phyloP scores from a whole-genome alignment of 164 flowering plant species.

The Santalum album region DNA sequence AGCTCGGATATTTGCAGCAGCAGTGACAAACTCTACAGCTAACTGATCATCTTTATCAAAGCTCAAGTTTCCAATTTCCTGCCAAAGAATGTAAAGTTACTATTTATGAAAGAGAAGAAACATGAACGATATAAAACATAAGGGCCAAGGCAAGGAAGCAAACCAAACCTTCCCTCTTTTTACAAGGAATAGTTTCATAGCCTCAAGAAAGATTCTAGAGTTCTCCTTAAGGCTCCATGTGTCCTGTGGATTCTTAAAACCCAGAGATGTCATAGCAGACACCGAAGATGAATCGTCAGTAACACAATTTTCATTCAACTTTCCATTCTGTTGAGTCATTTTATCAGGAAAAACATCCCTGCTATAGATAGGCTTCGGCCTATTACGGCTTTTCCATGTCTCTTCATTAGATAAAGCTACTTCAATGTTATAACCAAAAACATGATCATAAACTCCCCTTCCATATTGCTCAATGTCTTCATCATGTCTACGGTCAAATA shows the following conservation, averaged over 20 bases:
- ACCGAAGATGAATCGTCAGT: constrained; percentile 31
- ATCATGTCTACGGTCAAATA: constrained; percentile 58
- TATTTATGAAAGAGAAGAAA: not conserved
- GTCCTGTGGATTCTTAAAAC: constrained; percentile 90
- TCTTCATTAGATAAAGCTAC: constrained; percentile 83
- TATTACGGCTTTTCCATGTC: constrained; percentile 84
- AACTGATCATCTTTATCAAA: constrained; percentile 98
- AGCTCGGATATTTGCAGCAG: constrained; percentile 97
- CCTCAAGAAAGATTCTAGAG: constrained; percentile 71
- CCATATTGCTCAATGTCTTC: constrained; percentile 82
- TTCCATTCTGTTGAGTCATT: constrained; percentile 45
- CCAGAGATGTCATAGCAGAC: constrained; percentile 80
- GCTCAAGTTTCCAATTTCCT: constrained; percentile 82
- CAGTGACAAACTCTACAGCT: constrained; percentile 97
- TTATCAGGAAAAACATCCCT: constrained; percentile 49
- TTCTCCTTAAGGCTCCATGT: constrained; percentile 81
- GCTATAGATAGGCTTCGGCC: constrained; percentile 72
- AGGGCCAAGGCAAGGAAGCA: constrained; percentile 4
- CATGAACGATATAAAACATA: too few species aligned
- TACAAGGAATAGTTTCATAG: constrained; percentile 61
- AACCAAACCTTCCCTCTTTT: constrained; percentile 69
- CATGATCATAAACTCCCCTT: constrained; percentile 87
- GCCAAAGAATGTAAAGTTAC: constrained; percentile 8
- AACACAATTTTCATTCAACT: constrained; percentile 21
- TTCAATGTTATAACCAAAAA: constrained; percentile 94